These are phyloP conservation scores for Sporothrix globosa DNA, from an alignment of 2,329 filamentous ascomycete species.

Conservation along the genomic window DNA sequence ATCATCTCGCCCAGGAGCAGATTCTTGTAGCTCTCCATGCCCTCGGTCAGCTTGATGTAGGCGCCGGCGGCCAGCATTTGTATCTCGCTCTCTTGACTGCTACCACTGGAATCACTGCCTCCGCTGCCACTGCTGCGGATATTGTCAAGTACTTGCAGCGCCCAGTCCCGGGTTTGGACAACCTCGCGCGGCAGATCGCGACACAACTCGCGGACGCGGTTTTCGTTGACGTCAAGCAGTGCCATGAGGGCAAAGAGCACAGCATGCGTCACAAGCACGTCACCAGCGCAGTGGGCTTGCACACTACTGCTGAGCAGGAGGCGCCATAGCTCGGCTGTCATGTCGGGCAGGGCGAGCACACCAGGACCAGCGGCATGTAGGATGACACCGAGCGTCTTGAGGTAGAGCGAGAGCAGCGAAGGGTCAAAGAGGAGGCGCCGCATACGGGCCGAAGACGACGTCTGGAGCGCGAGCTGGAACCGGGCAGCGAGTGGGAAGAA, in stretches of 20 bases:
- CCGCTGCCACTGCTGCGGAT: slow-evolving; percentile 53
- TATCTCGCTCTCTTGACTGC: slow-evolving; percentile 74
- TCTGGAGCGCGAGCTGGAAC: slow-evolving; percentile 67
- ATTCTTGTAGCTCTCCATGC: slow-evolving; percentile 79
- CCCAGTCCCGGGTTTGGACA: slow-evolving; percentile 84
- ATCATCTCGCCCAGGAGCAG: slow-evolving; percentile 73
- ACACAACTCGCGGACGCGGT: slow-evolving; percentile 71
- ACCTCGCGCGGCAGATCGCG: slow-evolving; percentile 74
- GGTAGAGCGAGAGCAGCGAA: slow-evolving; percentile 73
- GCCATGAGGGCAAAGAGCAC: slow-evolving; percentile 79
- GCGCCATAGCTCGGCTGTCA: slow-evolving; percentile 83
- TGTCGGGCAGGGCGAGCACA: slow-evolving; percentile 72
- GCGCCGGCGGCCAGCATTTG: slow-evolving; percentile 78
- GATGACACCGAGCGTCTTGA: slow-evolving; percentile 83
- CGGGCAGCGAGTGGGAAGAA: slow-evolving; percentile 85
- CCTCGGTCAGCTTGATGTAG: slow-evolving; percentile 76
- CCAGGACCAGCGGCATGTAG: slow-evolving; percentile 82
- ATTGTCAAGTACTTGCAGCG: slow-evolving; percentile 71
- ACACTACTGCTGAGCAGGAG: slow-evolving; percentile 69
- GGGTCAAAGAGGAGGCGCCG: slow-evolving; percentile 71
- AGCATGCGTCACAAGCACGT: slow-evolving; percentile 66
- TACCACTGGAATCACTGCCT: slow-evolving; percentile 46
- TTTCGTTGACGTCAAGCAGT: slow-evolving; percentile 78
- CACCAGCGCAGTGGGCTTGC: slow-evolving; percentile 61
- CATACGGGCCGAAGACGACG: slow-evolving; percentile 46